phyloP scores from a whole-genome alignment of 2,329 filamentous ascomycete species.

The Trichoderma sp. region DNA sequence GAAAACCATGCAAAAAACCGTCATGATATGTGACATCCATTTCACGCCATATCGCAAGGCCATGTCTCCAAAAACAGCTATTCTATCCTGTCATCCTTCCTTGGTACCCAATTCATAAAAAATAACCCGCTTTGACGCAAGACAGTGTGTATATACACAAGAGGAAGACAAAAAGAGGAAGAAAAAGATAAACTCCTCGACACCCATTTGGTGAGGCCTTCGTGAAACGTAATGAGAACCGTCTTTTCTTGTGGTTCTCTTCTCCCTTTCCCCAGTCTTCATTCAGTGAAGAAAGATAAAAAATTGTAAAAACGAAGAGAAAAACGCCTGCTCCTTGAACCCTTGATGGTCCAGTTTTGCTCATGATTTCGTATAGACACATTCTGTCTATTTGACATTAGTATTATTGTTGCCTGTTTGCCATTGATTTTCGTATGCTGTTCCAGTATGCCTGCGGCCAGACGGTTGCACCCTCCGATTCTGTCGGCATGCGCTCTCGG shows the following conservation, averaged over 20 bases:
- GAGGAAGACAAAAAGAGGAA: conserved; percentile 31
- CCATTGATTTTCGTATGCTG: conserved; percentile 56
- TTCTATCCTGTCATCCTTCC: conserved; percentile 19
- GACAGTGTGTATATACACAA: conserved; percentile 27
- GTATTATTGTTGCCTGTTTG: conserved; percentile 32
- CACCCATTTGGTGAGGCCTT: conserved; percentile 35
- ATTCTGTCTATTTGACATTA: not conserved
- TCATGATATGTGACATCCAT: conserved; percentile 14
- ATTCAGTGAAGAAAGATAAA: not conserved
- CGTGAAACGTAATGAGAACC: conserved; percentile 28
- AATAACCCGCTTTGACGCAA: conserved; percentile 24
- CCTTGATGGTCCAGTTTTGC: not conserved
- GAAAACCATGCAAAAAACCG: not conserved
- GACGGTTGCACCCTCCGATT: conserved; percentile 54
- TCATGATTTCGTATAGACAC: not conserved
- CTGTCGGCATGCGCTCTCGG: conserved; percentile 58
- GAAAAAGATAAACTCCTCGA: conserved; percentile 33
- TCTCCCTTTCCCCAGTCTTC: conserved; percentile 15
- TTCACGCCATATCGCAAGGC: conserved; percentile 17
- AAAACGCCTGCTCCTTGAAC: not conserved
- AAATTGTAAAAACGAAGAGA: not conserved
- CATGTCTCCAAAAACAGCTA: conserved; percentile 20
- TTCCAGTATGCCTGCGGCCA: conserved; percentile 66
- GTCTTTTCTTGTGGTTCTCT: conserved; percentile 12
- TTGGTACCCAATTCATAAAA: not conserved